Evolutionary conservation across 2,329 filamentous ascomycete genomes (phyloP), one percentile per base, ranked within the genome.

Genomic region (Colletotrichum lupini): DNA sequence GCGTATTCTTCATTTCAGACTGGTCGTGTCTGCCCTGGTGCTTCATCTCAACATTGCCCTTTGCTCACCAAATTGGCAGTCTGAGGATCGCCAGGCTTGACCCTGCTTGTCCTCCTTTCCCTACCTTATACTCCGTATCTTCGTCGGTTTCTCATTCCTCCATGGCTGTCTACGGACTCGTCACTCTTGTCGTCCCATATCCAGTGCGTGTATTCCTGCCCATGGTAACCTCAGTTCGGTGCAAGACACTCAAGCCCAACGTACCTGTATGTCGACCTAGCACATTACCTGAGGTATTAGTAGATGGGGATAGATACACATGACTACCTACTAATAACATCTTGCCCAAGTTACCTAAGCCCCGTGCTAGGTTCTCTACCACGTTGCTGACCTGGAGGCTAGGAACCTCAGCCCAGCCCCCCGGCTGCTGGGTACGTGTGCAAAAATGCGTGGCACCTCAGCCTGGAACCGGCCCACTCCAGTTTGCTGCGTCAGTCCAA

Each of bases 391-490:
- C 42, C 42, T 46, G 8, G 19, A 28, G 37, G 22, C 32, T 49
- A 26, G 42, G 42, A 55, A 30, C 49, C 24, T 60, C 42, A 68
- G 32, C 42, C 46, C 42, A 42, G 19, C 35, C 65, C 22, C 42
- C 46, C 35, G 19, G 35, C 53, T 46, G 22, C 42, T 62, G 19
- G 19, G 42, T 46, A 46, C 42, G 42, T 46, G 42, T 46, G 19
- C 19, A n/a, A 46, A 46, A 19, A 42, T 55, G 67, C 59, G 30
- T 52, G 59, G 26, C 56, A 62, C 46, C 28, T 68, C 49, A 62
- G 66, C 58, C 46, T 49, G 30, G 60, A 19, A 55, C 61, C 22
- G n/a, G 60, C 60, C 26, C 61, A 35, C 30, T n/a, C 30, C 24
- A 26, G 22, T 42, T 32, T 32, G 8, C 61, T 24, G 46, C 52